These are phyloP conservation scores for Fusarium siculi DNA, from an alignment of 2,329 filamentous ascomycete genomes.

Conservation along the genomic window DNA sequence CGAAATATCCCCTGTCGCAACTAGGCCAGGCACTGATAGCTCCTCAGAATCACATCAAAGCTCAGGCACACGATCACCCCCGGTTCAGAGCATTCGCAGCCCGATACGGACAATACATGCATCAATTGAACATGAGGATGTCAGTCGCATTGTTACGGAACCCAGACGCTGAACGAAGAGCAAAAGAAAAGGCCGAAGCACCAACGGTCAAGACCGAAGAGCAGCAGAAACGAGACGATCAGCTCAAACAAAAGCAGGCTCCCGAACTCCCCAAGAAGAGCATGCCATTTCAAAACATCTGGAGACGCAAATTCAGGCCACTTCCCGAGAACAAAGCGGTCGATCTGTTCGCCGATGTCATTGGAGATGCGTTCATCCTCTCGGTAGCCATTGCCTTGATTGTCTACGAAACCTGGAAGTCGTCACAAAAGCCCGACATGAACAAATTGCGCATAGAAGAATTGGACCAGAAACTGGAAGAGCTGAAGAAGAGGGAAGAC, in stretches of 20 bases:
- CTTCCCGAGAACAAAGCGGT: constrained; percentile 74
- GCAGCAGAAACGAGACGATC: constrained; percentile 66
- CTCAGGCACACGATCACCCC: constrained; percentile 72
- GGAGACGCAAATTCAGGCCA: constrained; percentile 70
- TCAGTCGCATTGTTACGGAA: constrained; percentile 70
- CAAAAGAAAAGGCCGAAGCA: constrained; percentile 70
- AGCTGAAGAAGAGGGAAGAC: constrained; percentile 60
- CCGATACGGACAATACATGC: constrained; percentile 70
- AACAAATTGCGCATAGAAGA: constrained; percentile 65
- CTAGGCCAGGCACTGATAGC: constrained; percentile 21
- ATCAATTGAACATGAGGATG: constrained; percentile 74
- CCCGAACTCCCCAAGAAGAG: constrained; percentile 42
- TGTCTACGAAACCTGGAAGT: constrained; percentile 70
- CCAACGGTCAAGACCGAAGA: constrained; percentile 74
- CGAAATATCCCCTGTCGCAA: constrained; percentile 43
- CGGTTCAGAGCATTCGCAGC: constrained; percentile 70
- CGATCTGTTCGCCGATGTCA: constrained; percentile 73
- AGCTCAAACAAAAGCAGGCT: constrained; percentile 52
- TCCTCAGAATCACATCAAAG: constrained; percentile 71
- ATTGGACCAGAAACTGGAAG: constrained; percentile 59
- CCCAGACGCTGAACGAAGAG: constrained; percentile 64
- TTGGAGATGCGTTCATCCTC: constrained; percentile 72
- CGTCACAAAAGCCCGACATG: constrained; percentile 68
- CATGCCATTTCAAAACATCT: constrained; percentile 61
- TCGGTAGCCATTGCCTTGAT: constrained; percentile 66